These are phyloP conservation scores for Ophiostoma quercus DNA, from an alignment of 2,329 filamentous ascomycete species.

Conservation along the genomic window DNA sequence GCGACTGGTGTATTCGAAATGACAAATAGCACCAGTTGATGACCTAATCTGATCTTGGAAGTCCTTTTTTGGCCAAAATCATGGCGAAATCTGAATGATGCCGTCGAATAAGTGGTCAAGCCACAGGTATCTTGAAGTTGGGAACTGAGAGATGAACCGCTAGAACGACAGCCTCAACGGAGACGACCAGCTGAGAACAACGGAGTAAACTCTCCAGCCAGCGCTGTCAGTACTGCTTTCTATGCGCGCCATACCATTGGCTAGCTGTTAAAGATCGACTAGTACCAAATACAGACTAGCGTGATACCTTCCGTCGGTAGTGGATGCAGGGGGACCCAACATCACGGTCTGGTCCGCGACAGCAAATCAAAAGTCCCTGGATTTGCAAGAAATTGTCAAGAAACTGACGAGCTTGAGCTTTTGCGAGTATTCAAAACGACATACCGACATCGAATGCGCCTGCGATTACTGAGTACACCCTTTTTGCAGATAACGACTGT, in stretches of 20 bases:
- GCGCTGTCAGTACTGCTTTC: neutral
- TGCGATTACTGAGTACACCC: neutral
- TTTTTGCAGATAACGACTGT: neutral
- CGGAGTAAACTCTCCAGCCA: neutral
- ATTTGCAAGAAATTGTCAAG: neutral
- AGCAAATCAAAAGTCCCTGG: conserved; percentile 14
- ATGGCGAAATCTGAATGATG: neutral
- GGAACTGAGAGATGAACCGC: too few species aligned
- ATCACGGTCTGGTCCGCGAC: conserved; percentile 20
- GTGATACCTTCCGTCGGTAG: neutral
- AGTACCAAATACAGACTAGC: conserved; percentile 11
- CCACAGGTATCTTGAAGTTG: neutral
- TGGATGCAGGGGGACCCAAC: conserved; percentile 16
- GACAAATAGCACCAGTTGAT: neutral
- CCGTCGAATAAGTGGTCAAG: neutral
- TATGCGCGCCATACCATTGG: conserved; percentile 6
- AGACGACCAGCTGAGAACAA: neutral
- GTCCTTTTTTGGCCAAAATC: neutral
- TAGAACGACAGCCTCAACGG: neutral
- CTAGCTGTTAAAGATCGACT: neutral
- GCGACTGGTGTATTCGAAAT: neutral
- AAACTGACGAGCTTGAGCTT: neutral
- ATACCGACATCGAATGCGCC: neutral
- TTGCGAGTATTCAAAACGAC: neutral
- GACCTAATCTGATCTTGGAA: neutral